Base-by-base conservation (phyloP, 192 early-diverging fungal genomes). In the Funneliformis mosseae region DNA sequence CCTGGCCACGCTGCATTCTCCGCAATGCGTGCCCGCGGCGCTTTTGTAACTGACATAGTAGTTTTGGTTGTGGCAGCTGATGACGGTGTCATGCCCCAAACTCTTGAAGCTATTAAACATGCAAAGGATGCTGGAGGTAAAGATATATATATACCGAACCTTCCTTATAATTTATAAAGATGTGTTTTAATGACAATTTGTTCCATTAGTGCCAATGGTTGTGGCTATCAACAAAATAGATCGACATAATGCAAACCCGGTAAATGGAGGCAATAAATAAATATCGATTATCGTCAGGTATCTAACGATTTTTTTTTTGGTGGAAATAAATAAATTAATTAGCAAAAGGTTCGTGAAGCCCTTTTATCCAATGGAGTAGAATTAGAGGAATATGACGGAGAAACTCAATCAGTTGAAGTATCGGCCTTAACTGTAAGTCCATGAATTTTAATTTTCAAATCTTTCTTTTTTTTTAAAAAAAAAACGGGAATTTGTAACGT, bases 181-280 rank as follows among this genome's bases (percentile, higher is more conserved):
- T 71, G 12, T 41, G 23, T 39, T 39, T 12, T 28, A 43, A n/a
- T 41, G 9, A 23, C 23, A 21, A n/a, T 27, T 73, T 27, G 3
- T 69, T 48, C 9, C 21, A 63, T 10, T 61, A 79, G 94, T 96
- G 23, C 96, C 97, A 25, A 91, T 99, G 50, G 92, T 99, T 78
- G 96, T 99, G 0, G 97, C 97, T 0, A 93, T 99, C 75, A 99
- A 97, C 90, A 99, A 99, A 84, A 97, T 97, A 83, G 97, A 99
- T 86, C 98, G 96, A 80, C 93, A 92, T 25, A 93, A 92, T 5
- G 92, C 89, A 2, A 88, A 95, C 39, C 85, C 92, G 4, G 84
- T 84, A 45, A 85, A 79, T 25, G 88, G 89, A 21, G 86, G 90
- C n/a, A 71, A 85, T 70, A 21, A 75, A 27, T 25, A n/a, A n/a